Evolutionary conservation across 164 flowering plant species (phyloP).

Genomic region (Sextonia rubra): DNA sequence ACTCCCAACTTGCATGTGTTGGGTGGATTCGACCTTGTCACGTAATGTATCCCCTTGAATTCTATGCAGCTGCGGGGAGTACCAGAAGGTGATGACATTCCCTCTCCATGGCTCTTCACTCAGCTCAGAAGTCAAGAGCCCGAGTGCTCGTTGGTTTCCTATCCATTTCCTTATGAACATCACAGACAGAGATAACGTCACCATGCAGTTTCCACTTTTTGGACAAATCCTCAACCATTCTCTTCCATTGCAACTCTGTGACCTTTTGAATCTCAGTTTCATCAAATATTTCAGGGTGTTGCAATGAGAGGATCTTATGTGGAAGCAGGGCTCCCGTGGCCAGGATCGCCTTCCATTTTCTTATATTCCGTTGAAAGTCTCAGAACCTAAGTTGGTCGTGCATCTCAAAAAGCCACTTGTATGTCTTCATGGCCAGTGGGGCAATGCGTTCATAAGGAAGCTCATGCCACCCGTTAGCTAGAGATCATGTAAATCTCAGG

Average conservation of each 20-base stretch:
- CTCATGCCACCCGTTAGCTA: slow-evolving; percentile 34
- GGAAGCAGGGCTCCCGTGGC: slow-evolving; percentile 57
- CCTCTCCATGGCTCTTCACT: slow-evolving; percentile 37
- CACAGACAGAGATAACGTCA: slow-evolving; percentile 30
- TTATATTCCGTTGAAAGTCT: slow-evolving; percentile 28
- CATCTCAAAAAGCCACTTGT: slow-evolving; percentile 32
- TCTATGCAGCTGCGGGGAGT: slow-evolving; percentile 20
- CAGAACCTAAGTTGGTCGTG: slow-evolving; percentile 39
- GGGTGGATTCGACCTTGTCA: slow-evolving; percentile 15
- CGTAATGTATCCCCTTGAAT: slow-evolving; percentile 18
- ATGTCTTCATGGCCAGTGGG: slow-evolving; percentile 49
- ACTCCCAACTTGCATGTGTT: slow-evolving; percentile 24
- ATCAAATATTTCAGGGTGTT: not conserved
- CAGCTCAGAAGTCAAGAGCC: slow-evolving; percentile 22
- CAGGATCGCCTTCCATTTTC: slow-evolving; percentile 34
- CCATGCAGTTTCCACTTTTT: slow-evolving; percentile 25
- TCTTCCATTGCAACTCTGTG: slow-evolving; percentile 48
- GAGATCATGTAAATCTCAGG: slow-evolving; percentile 43
- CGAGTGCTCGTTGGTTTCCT: slow-evolving; percentile 30
- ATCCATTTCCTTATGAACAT: slow-evolving; percentile 26
- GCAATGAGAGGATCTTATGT: no score
- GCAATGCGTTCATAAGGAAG: slow-evolving; percentile 44
- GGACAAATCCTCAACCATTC: slow-evolving; percentile 38
- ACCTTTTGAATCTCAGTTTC: slow-evolving; percentile 20
- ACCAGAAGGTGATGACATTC: slow-evolving; percentile 28